These are phyloP conservation scores for Hypericum perforatum DNA, from an alignment of 345 rosid genomes.

Conservation along the genomic window DNA sequence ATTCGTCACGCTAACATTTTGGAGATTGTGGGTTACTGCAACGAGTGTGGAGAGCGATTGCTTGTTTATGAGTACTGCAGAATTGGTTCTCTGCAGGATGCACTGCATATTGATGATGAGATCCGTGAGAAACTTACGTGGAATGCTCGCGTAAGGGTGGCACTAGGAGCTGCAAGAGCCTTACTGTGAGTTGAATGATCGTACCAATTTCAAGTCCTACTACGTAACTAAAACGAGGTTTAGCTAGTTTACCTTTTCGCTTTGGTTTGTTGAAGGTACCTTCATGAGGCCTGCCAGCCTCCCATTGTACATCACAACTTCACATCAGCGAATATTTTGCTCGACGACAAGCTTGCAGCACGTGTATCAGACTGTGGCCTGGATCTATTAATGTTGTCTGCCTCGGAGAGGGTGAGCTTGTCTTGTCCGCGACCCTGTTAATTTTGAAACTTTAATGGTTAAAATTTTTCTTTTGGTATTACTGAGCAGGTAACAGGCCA, in stretches of 20 bases:
- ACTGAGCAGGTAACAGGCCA: constrained; percentile 35
- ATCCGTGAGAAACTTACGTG: constrained; percentile 57
- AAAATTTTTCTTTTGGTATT: constrained; percentile 7
- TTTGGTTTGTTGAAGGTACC: constrained; percentile 38
- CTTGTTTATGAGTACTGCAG: constrained; percentile 60
- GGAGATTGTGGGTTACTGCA: constrained; percentile 76
- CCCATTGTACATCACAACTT: constrained; percentile 65
- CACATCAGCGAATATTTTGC: constrained; percentile 72
- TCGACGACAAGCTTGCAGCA: constrained; percentile 52
- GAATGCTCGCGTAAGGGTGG: constrained; percentile 58
- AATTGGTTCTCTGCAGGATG: constrained; percentile 68
- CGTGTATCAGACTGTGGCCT: constrained; percentile 75
- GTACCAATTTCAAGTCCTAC: not conserved
- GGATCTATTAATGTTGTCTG: constrained; percentile 45
- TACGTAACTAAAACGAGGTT: not conserved
- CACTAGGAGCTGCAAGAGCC: constrained; percentile 84
- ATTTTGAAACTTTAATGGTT: not conserved
- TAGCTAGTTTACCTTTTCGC: not conserved
- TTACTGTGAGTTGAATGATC: constrained; percentile 55
- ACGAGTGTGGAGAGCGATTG: constrained; percentile 62
- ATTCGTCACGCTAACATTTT: constrained; percentile 56
- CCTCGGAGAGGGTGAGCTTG: constrained; percentile 44
- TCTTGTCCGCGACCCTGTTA: constrained; percentile 3
- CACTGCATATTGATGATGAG: constrained; percentile 57
- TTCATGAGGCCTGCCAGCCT: constrained; percentile 83